phyloP scores from a whole-genome alignment of 306 rosid species.

The Lupinus albus region DNA sequence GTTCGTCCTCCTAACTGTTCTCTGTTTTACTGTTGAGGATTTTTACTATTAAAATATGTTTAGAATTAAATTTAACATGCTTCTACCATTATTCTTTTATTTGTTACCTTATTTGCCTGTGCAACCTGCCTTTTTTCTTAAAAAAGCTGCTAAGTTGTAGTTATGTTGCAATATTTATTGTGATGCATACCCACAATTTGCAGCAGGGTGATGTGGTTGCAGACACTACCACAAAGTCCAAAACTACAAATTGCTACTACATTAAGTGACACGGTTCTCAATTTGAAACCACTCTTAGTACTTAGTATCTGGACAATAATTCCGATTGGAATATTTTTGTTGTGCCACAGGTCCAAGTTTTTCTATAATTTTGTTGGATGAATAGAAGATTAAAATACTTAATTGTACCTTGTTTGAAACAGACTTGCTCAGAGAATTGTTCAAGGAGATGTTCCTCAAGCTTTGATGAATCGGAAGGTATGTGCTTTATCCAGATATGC shows the following conservation, averaged over 20 bases:
- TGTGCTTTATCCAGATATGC: constrained; percentile 40
- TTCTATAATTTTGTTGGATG: constrained; percentile 9
- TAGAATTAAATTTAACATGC: not conserved
- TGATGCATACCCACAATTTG: constrained; percentile 18
- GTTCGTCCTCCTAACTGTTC: constrained; percentile 25
- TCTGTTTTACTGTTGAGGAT: constrained; percentile 13
- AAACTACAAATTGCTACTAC: not conserved
- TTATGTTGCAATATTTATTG: not conserved
- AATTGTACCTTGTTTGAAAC: constrained; percentile 41
- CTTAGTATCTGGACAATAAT: not conserved
- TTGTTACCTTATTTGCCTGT: constrained; percentile 2
- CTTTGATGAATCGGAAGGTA: constrained; percentile 94
- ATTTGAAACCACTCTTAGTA: not conserved
- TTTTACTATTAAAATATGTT: not conserved
- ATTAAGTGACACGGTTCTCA: not conserved
- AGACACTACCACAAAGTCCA: not conserved
- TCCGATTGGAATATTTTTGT: constrained; percentile 6
- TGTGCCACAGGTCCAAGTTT: constrained; percentile 21
- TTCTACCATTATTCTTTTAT: not conserved
- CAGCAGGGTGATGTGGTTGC: not conserved
- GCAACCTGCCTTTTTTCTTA: not conserved
- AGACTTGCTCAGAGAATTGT: constrained; percentile 99
- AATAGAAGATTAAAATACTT: constrained; percentile 12
- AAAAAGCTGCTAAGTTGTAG: not conserved
- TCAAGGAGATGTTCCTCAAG: constrained; percentile 98